These are phyloP conservation scores for Stemphylium lycopersici DNA, from an alignment of 2,329 filamentous ascomycete species.

Conservation along the genomic window DNA sequence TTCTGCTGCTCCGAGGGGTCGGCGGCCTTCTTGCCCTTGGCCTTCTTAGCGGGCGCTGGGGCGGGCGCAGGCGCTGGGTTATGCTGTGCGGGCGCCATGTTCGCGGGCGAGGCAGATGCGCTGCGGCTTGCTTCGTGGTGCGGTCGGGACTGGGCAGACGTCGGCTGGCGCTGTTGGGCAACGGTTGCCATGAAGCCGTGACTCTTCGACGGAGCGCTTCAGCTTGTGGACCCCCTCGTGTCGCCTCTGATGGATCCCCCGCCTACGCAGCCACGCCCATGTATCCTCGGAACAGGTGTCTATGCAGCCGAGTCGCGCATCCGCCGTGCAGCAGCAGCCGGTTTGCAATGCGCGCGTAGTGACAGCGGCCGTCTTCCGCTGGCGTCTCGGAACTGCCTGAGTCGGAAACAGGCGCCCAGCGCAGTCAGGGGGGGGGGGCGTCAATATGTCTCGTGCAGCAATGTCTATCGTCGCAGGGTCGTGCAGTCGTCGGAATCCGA, in stretches of 20 bases:
- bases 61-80: constrained; percentile 61
- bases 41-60: constrained; percentile 70
- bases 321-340: constrained; percentile 17
- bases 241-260: constrained; percentile 17
- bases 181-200: constrained; percentile 45
- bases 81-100: constrained; percentile 53
- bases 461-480: constrained; percentile 8
- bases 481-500: constrained; percentile 6
- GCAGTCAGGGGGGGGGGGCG: constrained; percentile 6
- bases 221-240: constrained; percentile 19
- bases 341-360: constrained; percentile 26
- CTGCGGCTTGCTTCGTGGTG: constrained; percentile 51
- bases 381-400: constrained; percentile 36
- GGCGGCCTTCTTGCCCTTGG: constrained; percentile 80
- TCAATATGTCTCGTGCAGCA: constrained; percentile 7
- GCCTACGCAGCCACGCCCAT: constrained; percentile 9
- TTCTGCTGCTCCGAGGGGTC: constrained; percentile 91
- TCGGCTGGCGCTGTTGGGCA: constrained; percentile 44
- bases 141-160: constrained; percentile 36
- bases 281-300: constrained; percentile 1
- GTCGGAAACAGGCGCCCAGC: constrained; percentile 10
- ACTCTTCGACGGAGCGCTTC: constrained; percentile 20
- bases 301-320: constrained; percentile 26
- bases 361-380: constrained; percentile 22
- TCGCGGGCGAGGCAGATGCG: constrained; percentile 49